A percentile compares a stretch with the other conserved stretches of the same genome.
Evolutionary conservation across 1,284 basidiomycete genomes (phyloP).

Genomic region (Ceratobasidium sp.): DNA sequence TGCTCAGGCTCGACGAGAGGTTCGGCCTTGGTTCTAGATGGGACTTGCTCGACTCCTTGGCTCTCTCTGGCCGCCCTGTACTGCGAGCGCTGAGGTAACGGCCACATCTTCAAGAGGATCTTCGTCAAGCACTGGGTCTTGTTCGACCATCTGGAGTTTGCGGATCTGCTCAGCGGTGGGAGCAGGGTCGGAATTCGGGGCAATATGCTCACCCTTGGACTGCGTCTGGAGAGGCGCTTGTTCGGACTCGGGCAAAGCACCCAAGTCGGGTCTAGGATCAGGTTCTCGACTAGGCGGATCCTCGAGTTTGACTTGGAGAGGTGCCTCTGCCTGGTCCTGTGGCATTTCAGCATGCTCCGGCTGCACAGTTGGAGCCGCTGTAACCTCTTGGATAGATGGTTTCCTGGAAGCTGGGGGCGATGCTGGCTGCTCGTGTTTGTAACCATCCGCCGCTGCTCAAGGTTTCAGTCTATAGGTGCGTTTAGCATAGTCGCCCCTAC

Average conservation of each 20-base stretch:
- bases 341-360: not conserved
- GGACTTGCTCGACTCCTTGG: not conserved
- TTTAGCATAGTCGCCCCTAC: too few species aligned
- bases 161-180: not conserved
- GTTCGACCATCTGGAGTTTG: too few species aligned
- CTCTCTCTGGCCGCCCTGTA: not conserved
- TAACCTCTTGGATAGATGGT: not conserved
- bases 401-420: too few species aligned
- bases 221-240: not conserved
- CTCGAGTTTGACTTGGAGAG: not conserved
- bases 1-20: not conserved
- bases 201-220: not conserved
- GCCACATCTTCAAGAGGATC: too few species aligned
- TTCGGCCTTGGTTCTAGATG: not conserved
- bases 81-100: too few species aligned
- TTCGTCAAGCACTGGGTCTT: too few species aligned
- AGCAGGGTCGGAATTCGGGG: not conserved
- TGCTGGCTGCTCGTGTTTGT: too few species aligned
- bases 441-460: too few species aligned
- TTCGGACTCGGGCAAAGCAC: not conserved
- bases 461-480: too few species aligned
- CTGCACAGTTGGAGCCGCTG: not conserved
- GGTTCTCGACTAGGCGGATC: not conserved
- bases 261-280: not conserved
- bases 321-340: not conserved